Evolutionary conservation across 805 yeast species (phyloP).

Genomic region (Wickerhamomyces chambardii): DNA sequence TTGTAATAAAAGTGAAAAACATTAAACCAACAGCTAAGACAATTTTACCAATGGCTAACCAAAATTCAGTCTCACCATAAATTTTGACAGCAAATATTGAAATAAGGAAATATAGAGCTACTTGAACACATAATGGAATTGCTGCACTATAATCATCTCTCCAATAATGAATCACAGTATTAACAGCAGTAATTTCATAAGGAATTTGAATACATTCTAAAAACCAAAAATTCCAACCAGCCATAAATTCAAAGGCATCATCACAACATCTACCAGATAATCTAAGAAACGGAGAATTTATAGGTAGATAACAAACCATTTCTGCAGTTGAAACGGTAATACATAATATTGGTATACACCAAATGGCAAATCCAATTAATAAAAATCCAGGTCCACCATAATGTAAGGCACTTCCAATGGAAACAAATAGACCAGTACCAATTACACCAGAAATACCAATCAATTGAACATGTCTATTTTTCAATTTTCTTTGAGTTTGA

Average conservation of each 20-base stretch:
- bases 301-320: constrained; percentile 52
- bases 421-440: constrained; percentile 57
- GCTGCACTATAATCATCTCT: constrained; percentile 68
- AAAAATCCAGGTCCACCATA: constrained; percentile 48
- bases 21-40: constrained; percentile 63
- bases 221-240: constrained; percentile 57
- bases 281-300: constrained; percentile 55
- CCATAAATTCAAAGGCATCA: constrained; percentile 58
- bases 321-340: constrained; percentile 59
- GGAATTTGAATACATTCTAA: constrained; percentile 50
- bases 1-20: constrained; percentile 64
- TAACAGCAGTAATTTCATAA: constrained; percentile 59
- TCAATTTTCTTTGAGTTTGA: constrained; percentile 30
- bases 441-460: constrained; percentile 60
- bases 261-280: constrained; percentile 57
- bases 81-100: constrained; percentile 64
- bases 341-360: constrained; percentile 57
- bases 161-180: constrained; percentile 64
- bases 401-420: constrained; percentile 46
- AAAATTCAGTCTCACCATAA: constrained; percentile 80
- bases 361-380: constrained; percentile 48
- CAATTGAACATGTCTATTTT: constrained; percentile 49
- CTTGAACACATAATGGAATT: constrained; percentile 54
- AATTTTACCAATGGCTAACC: constrained; percentile 65
- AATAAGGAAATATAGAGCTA: constrained; percentile 51